Evolutionary conservation across 1,284 basidiomycete species (phyloP).

Genomic region (Porphyrellus sp.): DNA sequence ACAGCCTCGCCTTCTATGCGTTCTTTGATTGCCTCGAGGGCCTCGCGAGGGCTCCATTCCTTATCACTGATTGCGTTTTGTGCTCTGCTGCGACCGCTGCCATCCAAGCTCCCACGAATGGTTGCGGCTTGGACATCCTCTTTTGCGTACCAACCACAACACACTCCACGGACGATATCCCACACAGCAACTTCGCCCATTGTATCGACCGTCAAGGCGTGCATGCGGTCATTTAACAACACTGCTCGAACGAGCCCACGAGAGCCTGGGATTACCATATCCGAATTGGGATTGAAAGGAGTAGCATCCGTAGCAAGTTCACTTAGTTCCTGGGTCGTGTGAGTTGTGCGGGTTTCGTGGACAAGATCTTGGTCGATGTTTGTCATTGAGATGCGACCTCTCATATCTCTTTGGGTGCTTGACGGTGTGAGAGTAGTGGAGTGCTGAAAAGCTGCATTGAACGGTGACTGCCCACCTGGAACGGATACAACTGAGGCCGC

Average conservation of each 20-base stretch:
- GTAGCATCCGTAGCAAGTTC: slow-evolving; percentile 80
- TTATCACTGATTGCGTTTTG: slow-evolving; percentile 34
- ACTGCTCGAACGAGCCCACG: slow-evolving; percentile 82
- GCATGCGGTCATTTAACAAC: slow-evolving; percentile 87
- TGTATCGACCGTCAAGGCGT: slow-evolving; percentile 90
- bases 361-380: slow-evolving; percentile 25
- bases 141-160: slow-evolving; percentile 68
- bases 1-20: slow-evolving; percentile 92
- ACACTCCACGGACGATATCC: slow-evolving; percentile 83
- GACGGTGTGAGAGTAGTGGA: slow-evolving; percentile 39
- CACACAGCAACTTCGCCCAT: slow-evolving; percentile 84
- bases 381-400: slow-evolving; percentile 18
- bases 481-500: slow-evolving; percentile 76
- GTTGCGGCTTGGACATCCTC: slow-evolving; percentile 64
- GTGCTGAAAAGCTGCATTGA: slow-evolving; percentile 36
- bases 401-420: slow-evolving; percentile 31
- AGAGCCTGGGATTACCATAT: slow-evolving; percentile 73
- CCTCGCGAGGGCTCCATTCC: slow-evolving; percentile 71
- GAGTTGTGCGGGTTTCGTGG: slow-evolving; percentile 50
- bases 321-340: slow-evolving; percentile 56
- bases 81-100: slow-evolving; percentile 31
- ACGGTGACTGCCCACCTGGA: slow-evolving; percentile 42
- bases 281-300: slow-evolving; percentile 61
- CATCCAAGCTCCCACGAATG: slow-evolving; percentile 37
- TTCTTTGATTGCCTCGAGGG: slow-evolving; percentile 82